A percentile compares a stretch with the other conserved stretches of the same genome.
These are phyloP conservation scores for Aspergillus glaucus DNA, from an alignment of 2,329 filamentous ascomycete species.

Conservation along the genomic window DNA sequence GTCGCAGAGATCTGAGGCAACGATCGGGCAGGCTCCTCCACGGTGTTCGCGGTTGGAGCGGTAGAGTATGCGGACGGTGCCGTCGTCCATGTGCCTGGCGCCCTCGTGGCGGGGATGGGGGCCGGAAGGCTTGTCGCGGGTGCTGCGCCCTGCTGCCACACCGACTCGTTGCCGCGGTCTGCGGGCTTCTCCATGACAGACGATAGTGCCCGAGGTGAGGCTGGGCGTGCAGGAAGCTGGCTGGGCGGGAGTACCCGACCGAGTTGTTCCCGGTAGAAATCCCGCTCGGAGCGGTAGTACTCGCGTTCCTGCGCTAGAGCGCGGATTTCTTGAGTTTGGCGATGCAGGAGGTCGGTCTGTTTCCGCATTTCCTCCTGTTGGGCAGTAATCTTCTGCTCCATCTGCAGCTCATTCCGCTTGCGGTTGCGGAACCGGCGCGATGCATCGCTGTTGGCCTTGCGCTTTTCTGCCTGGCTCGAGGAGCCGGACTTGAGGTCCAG, in stretches of 20 bases:
- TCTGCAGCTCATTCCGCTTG: constrained; percentile 35
- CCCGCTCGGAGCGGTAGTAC: constrained; percentile 34
- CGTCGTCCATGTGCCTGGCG: constrained; percentile 10
- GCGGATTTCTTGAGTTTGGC: constrained; percentile 30
- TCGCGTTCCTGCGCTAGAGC: constrained; percentile 29
- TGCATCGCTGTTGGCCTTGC: constrained; percentile 38
- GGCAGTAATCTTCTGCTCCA: constrained; percentile 31
- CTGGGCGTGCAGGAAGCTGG: constrained; percentile 24
- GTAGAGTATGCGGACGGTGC: constrained; percentile 8
- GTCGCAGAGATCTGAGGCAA: constrained; percentile 11
- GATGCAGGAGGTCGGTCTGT: constrained; percentile 21
- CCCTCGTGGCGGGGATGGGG: constrained; percentile 2
- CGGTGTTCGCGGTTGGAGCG: not conserved
- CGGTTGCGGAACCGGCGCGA: constrained; percentile 37
- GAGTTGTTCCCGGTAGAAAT: constrained; percentile 34
- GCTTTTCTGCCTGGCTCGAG: constrained; percentile 35
- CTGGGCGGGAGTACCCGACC: constrained; percentile 19
- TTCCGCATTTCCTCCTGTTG: constrained; percentile 34
- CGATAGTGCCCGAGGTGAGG: constrained; percentile 21
- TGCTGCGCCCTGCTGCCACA: not conserved
- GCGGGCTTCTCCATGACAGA: not conserved
- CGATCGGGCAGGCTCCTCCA: constrained; percentile 8
- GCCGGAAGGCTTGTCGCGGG: not conserved
- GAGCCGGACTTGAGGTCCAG: constrained; percentile 38
- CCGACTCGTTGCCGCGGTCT: not conserved